These are phyloP conservation scores for Tilletia indica DNA, from an alignment of 1,284 basidiomycete genomes.

Conservation along the genomic window DNA sequence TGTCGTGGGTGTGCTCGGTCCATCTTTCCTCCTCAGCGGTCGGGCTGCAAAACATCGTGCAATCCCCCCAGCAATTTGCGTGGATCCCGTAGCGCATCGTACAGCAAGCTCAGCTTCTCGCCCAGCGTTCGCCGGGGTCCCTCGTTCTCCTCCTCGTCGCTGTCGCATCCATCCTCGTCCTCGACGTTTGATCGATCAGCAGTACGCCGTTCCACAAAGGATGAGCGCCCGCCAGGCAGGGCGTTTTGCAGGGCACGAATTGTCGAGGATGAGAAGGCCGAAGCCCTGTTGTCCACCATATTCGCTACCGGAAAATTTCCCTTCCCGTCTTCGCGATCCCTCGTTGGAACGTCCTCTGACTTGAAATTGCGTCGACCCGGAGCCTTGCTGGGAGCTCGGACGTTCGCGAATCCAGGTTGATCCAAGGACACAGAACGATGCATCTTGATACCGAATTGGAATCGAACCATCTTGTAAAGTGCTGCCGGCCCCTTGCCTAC, in stretches of 20 bases:
- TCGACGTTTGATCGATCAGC: background rate
- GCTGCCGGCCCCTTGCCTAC: conserved; percentile 6
- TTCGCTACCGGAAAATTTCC: too few relatives aligned
- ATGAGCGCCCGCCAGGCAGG: too few relatives aligned
- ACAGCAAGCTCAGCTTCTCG: background rate
- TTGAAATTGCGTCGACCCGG: background rate
- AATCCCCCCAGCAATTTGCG: background rate
- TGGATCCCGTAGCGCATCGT: background rate
- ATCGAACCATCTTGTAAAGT: conserved; percentile 1
- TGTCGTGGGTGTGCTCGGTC: background rate
- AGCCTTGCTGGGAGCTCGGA: background rate
- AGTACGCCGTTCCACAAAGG: too few relatives aligned
- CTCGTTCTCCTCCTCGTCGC: background rate
- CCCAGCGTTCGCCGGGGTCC: background rate
- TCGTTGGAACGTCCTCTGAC: too few relatives aligned
- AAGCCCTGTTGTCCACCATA: too few relatives aligned
- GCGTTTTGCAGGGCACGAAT: too few relatives aligned
- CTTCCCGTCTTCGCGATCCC: too few relatives aligned
- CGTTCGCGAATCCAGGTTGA: conserved; percentile 1
- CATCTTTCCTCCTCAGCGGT: background rate
- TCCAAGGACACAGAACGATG: conserved; percentile 1
- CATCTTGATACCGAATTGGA: conserved; percentile 2
- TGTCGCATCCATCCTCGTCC: background rate
- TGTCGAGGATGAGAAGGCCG: too few relatives aligned
- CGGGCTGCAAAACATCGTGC: background rate